These are phyloP conservation scores for Solanum hybrid DNA, from an alignment of 305 asterid genomes.

Conservation along the genomic window DNA sequence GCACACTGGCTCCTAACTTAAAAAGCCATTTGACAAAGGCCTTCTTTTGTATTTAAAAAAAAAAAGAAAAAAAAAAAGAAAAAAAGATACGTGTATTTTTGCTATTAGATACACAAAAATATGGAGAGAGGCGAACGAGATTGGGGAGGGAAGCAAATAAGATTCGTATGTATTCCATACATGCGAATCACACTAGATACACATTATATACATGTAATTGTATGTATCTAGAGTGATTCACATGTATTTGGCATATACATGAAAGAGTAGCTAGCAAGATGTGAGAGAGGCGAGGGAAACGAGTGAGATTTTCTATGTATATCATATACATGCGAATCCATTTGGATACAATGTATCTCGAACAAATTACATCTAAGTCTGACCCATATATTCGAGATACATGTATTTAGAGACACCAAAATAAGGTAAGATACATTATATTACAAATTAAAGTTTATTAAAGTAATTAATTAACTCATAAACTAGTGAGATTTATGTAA, in stretches of 20 bases:
- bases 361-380: background rate
- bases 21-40: too few relatives aligned
- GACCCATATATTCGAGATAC: background rate
- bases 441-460: background rate
- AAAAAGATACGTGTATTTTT: too few relatives aligned
- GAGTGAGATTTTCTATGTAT: background rate
- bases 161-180: too few relatives aligned
- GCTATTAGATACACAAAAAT: too few relatives aligned
- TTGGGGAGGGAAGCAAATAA: background rate
- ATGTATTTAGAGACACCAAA: background rate
- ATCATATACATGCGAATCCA: background rate
- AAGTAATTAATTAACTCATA: background rate
- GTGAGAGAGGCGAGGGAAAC: background rate
- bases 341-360: background rate
- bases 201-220: background rate
- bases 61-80: too few relatives aligned
- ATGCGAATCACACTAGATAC: background rate
- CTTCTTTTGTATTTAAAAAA: too few relatives aligned
- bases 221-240: background rate
- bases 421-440: accelerated
- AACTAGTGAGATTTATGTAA: background rate
- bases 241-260: background rate
- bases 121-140: background rate
- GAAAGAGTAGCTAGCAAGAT: too few relatives aligned
- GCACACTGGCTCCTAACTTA: too few relatives aligned